Evolutionary conservation across 441 rosid genomes (phyloP), one percentile per base, ranked within the genome.

Genomic region (Gossypium gossypioides): DNA sequence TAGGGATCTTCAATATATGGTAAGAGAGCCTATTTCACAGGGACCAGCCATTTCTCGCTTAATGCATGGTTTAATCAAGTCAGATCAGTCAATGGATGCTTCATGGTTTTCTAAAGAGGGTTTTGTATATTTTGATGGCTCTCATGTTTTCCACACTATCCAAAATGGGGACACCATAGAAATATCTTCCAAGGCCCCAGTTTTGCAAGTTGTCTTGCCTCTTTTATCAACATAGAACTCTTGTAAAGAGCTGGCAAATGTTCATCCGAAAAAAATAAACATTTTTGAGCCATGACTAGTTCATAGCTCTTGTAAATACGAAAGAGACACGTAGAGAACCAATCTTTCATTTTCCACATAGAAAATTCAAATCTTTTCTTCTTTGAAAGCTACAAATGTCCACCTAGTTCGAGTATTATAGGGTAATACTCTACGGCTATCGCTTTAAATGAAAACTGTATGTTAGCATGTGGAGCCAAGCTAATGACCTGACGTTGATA

Each of bases 21-120:
- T 92, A 32, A 90, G 99, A 76, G 97, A 94, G 73, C 97, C 97
- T 13, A 90, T 94, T 77, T 78, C 85, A 54, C 89, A 83, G 0
- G 85, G 81, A 66, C 48, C 87, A 66, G 75, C 84, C 29, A 44
- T 59, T 46, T 69, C 87, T 40, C 18, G 74, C 61, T 76, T 81
- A 44, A 88, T 92, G 92, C 96, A 88, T 78, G 91, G 91, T 2
- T 58, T 76, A 16, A 60, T 93, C 4, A 82, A 81, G 80, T 61
- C 84, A 2, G 80, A 79, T 61, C 86, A 88, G 73, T 71, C 74
- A 18, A 80, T 88, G 86, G 84, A 83, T 12, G 82, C 78, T 40
- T 56, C 80, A 8, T 93, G 97, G 92, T 89, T 81, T 76, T 83
- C 86, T 25, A 84, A 87, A 78, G 83, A 83, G 63, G 94, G 98